phyloP scores from a whole-genome alignment of 2,329 filamentous ascomycete species.

The Aureobasidium pullulans region DNA sequence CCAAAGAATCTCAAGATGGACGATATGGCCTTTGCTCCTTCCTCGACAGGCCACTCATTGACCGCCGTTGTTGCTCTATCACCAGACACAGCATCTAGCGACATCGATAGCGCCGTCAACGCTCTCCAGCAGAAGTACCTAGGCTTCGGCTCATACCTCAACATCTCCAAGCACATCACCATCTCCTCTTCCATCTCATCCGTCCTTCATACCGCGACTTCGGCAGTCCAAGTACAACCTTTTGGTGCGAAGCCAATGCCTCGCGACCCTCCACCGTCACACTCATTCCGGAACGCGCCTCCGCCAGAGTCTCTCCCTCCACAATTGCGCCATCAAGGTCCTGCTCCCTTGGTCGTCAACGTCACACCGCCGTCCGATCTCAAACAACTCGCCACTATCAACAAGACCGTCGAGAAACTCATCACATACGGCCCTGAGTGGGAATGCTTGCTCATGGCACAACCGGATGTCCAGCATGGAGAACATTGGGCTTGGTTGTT shows the following conservation, averaged over 20 bases:
- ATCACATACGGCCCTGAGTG: conserved; percentile 57
- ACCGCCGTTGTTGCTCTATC: conserved; percentile 75
- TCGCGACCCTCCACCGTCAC: conserved; percentile 41
- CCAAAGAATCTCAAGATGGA: conserved; percentile 57
- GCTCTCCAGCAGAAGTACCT: conserved; percentile 75
- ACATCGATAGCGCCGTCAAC: conserved; percentile 75
- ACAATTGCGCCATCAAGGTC: conserved; percentile 37
- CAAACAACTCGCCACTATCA: conserved; percentile 72
- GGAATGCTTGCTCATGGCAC: conserved; percentile 84
- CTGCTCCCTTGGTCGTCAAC: conserved; percentile 40
- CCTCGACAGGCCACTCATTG: conserved; percentile 44
- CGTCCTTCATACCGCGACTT: conserved; percentile 42
- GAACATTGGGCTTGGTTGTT: conserved; percentile 94
- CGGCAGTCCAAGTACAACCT: conserved; percentile 33
- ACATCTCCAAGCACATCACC: conserved; percentile 55
- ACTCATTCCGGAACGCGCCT: conserved; percentile 32
- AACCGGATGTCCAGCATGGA: conserved; percentile 72
- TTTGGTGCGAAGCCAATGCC: conserved; percentile 62
- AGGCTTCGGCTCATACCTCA: conserved; percentile 75
- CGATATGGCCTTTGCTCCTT: conserved; percentile 59
- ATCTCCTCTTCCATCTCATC: conserved; percentile 3
- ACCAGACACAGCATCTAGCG: conserved; percentile 70
- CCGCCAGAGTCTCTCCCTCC: conserved; percentile 49
- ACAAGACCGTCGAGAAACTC: conserved; percentile 76
- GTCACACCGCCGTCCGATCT: conserved; percentile 70